These are phyloP conservation scores for Coemansia sp. DNA, from an alignment of 192 early-diverging fungal species.

Conservation along the genomic window DNA sequence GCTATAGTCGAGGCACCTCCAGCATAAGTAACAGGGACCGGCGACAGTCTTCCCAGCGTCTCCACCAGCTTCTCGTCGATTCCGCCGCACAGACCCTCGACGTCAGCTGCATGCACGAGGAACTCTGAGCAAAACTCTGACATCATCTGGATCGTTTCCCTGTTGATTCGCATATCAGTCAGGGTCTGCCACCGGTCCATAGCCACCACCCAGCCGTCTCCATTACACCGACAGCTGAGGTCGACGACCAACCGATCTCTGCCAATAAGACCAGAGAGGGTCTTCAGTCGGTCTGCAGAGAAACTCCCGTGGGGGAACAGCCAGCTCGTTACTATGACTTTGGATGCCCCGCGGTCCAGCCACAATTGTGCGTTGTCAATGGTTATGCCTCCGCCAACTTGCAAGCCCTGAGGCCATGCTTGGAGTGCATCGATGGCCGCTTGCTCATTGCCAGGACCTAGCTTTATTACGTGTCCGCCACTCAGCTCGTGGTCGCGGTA, in stretches of 20 bases:
- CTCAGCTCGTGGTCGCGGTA: conserved; percentile 70
- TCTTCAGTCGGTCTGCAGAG: conserved; percentile 59
- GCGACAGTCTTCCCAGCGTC: conserved; percentile 77
- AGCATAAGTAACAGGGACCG: conserved; percentile 92
- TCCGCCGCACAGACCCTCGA: conserved; percentile 94
- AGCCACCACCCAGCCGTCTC: conserved; percentile 84
- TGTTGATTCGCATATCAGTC: conserved; percentile 81
- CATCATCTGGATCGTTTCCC: conserved; percentile 58
- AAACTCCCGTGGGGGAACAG: conserved; percentile 85
- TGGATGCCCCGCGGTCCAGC: conserved; percentile 82
- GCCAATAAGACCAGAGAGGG: conserved; percentile 49
- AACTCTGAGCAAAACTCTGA: conserved; percentile 81
- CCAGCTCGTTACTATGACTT: conserved; percentile 97
- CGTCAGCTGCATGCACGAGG: conserved; percentile 95
- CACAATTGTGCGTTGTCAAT: conserved; percentile 83
- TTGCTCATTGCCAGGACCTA: conserved; percentile 82
- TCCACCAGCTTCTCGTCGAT: conserved; percentile 86
- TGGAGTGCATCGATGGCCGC: conserved; percentile 80
- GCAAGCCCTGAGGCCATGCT: conserved; percentile 85
- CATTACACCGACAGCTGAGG: conserved; percentile 70
- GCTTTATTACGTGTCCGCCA: conserved; percentile 95
- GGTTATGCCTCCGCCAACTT: conserved; percentile 94
- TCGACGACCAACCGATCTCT: conserved; percentile 63
- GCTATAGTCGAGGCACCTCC: conserved; percentile 68
- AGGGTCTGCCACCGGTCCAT: conserved; percentile 98